Evolutionary conservation across 2,329 filamentous ascomycete genomes (phyloP), one percentile per base, ranked within the genome.

Genomic region (Pyrenophora teres): DNA sequence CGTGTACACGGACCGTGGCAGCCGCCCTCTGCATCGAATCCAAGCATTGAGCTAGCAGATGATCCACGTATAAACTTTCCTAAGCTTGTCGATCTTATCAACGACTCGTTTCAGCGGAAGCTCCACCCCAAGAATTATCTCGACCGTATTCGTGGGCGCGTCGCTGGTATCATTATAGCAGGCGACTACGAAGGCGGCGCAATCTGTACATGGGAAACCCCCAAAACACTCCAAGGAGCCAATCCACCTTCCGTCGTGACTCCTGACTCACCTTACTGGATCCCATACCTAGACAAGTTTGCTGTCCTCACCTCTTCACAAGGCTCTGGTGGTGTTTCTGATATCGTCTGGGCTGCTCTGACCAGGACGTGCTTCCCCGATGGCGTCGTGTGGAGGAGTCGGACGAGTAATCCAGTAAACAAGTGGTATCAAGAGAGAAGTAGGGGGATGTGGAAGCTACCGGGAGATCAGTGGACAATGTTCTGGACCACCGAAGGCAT

Each of bases 341-440:
- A 99, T 69, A 88, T 97, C 33, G 89, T 99, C 6, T 99, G 97
- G 77, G 96, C 95, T 57, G 88, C 92, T 30, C 96, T 99, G 89
- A 90, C 96, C 4, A 83, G 89, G 23, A 86, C 87, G 16, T 96
- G 92, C 64, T 95, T 97, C 62, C 92, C 92, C 0, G 76, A 84
- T 2, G 94, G 94, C 1, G 89, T 97, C 1, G 95, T 92, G 68
- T 99, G 94, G 94, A 82, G 92, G 50, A 95, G 90, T 70, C 81
- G 94, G 44, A 88, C 88, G 67, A 85, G 92, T 69, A 97, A 99
- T 68, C 93, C 92, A 0, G 94, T 99, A 4, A 99, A 99, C 70
- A 97, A 97, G 71, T 99, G 94, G 94, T 99, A 99, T 73, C 97
- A 97, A 75, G 94, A 99, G 75, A 82, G 94, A 40, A 90, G 90